phyloP scores from a whole-genome alignment of 257 asterid genomes.

The Thymus mandschuricus region DNA sequence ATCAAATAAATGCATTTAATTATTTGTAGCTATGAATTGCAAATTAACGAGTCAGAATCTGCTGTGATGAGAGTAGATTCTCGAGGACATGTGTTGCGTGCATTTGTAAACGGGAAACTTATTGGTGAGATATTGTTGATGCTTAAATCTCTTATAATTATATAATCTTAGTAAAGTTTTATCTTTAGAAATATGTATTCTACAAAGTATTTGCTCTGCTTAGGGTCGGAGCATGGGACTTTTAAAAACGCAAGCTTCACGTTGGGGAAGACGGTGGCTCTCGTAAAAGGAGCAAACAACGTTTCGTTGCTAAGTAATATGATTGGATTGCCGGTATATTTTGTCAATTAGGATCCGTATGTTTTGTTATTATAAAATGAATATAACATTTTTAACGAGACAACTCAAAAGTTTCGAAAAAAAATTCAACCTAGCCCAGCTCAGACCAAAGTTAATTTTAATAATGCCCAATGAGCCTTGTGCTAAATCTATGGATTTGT shows the following conservation, averaged over 20 bases:
- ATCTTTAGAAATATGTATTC: too few relatives aligned
- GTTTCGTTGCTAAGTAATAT: slow-evolving; percentile 75
- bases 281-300: slow-evolving; percentile 56
- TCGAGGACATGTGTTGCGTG: slow-evolving; percentile 67
- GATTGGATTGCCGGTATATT: slow-evolving; percentile 78
- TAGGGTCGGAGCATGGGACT: slow-evolving; percentile 72
- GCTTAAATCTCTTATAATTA: too few relatives aligned
- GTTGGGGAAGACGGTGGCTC: slow-evolving; percentile 35
- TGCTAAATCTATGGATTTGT: too few relatives aligned
- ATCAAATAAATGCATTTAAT: neutral
- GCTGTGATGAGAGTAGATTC: slow-evolving; percentile 51
- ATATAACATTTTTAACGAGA: too few relatives aligned
- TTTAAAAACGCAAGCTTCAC: slow-evolving; percentile 43
- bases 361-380: too few relatives aligned
- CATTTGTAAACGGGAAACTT: slow-evolving; percentile 65
- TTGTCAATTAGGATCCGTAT: too few relatives aligned
- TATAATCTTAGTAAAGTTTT: too few relatives aligned
- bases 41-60: slow-evolving; percentile 34
- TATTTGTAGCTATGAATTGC: slow-evolving; percentile 45
- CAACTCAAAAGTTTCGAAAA: too few relatives aligned
- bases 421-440: too few relatives aligned
- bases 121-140: slow-evolving; percentile 47
- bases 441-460: too few relatives aligned
- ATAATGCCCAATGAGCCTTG: too few relatives aligned
- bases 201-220: too few relatives aligned